These are phyloP conservation scores for Yamadazyma spencermartinsiae DNA, from an alignment of 1,139 yeast genomes.

Conservation along the genomic window DNA sequence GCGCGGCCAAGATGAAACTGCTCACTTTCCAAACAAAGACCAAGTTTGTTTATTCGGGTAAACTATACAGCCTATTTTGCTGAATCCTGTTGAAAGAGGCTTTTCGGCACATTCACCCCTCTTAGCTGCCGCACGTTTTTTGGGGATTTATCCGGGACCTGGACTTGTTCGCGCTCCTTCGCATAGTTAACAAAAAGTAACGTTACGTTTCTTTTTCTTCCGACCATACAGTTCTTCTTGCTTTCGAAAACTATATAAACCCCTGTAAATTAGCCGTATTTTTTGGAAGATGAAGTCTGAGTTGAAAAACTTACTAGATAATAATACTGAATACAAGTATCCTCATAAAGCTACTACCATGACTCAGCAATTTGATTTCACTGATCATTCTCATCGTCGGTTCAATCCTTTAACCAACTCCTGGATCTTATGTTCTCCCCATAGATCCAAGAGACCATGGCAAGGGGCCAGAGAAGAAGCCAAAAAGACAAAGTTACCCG, in stretches of 20 bases:
- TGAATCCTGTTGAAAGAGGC: too few species aligned
- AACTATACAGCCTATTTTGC: too few species aligned
- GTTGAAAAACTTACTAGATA: conserved; percentile 15
- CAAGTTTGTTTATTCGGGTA: too few species aligned
- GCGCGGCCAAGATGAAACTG: too few species aligned
- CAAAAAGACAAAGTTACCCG: conserved; percentile 44
- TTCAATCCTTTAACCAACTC: conserved; percentile 63
- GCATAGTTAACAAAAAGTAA: conserved; percentile 1
- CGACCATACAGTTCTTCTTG: not conserved
- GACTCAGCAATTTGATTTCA: conserved; percentile 38
- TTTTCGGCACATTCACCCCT: too few species aligned
- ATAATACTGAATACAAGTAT: conserved; percentile 9
- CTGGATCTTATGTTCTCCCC: conserved; percentile 75
- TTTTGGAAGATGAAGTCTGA: conserved; percentile 17
- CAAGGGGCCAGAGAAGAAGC: conserved; percentile 69
- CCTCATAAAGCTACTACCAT: conserved; percentile 7
- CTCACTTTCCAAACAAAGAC: too few species aligned
- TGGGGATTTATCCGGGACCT: conserved; percentile 1
- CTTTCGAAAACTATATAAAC: conserved; percentile 1
- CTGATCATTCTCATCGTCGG: conserved; percentile 66
- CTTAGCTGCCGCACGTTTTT: too few species aligned
- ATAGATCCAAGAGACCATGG: conserved; percentile 80
- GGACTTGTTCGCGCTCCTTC: not conserved
- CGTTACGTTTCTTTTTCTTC: not conserved
- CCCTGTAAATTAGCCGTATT: not conserved